These are phyloP conservation scores for Rubia occidens DNA, from an alignment of 305 asterid genomes.

Conservation along the genomic window DNA sequence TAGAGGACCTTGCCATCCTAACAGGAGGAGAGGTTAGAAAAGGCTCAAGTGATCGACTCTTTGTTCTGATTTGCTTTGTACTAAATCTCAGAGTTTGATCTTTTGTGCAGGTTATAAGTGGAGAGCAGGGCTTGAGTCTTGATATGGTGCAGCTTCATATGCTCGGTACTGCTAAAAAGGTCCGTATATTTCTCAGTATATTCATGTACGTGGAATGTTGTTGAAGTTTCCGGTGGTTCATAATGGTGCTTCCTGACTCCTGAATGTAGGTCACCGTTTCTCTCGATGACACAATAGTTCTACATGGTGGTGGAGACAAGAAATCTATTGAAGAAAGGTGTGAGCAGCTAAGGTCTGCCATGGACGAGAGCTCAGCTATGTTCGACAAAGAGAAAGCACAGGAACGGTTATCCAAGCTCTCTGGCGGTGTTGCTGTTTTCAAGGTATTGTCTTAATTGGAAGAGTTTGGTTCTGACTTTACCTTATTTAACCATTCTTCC, in stretches of 20 bases:
- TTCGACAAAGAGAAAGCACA: constrained; percentile 93
- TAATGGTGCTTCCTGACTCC: constrained; percentile 11
- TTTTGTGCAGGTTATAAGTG: constrained; percentile 62
- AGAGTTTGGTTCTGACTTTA: constrained; percentile 12
- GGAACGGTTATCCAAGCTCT: constrained; percentile 77
- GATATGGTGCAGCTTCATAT: constrained; percentile 53
- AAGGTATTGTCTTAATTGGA: constrained; percentile 35
- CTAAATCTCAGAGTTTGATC: constrained; percentile 9
- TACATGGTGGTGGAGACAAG: constrained; percentile 85
- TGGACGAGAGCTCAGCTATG: constrained; percentile 55
- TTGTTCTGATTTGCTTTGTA: no score
- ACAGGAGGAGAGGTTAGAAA: constrained; percentile 70
- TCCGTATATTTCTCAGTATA: constrained; percentile 21
- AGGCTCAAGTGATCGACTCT: no score
- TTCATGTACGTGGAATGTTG: constrained; percentile 6
- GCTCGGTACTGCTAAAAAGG: constrained; percentile 90
- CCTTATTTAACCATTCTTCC: constrained; percentile 16
- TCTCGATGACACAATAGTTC: constrained; percentile 70
- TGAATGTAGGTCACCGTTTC: constrained; percentile 62
- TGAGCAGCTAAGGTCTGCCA: constrained; percentile 70
- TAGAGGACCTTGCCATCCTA: constrained; percentile 86
- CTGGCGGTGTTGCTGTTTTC: constrained; percentile 96
- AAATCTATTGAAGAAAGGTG: constrained; percentile 88
- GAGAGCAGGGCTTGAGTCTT: constrained; percentile 52
- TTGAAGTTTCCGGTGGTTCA: constrained; percentile 13